A percentile compares a stretch with the other conserved stretches of the same genome.
Evolutionary conservation across 2,329 filamentous ascomycete genomes (phyloP).

Genomic region (Cryoendolithus antarcticus): DNA sequence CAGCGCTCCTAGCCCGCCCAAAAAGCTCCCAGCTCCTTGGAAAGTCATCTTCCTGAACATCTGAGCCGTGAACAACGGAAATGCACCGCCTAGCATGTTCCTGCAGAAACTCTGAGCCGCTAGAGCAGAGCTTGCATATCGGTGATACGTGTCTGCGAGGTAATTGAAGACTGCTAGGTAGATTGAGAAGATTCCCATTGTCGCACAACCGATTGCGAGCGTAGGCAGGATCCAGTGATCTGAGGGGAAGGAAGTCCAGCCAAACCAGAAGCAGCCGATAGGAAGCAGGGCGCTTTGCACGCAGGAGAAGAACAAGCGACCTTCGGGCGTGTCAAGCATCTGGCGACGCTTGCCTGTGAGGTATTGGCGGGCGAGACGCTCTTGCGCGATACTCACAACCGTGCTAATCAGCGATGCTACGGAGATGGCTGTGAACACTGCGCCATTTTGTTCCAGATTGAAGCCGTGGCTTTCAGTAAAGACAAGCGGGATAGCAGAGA

Average conservation of each 20-base stretch:
- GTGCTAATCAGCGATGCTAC: conserved; percentile 27
- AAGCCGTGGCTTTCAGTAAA: conserved; percentile 32
- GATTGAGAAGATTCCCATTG: conserved; percentile 31
- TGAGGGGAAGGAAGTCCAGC: conserved; percentile 36
- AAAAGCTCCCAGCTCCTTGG: conserved; percentile 21
- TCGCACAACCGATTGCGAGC: conserved; percentile 19
- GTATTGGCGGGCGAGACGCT: conserved; percentile 6
- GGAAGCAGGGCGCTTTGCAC: conserved; percentile 37
- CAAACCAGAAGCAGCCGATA: conserved; percentile 40
- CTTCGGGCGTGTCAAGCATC: conserved; percentile 21
- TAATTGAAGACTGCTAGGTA: conserved; percentile 32
- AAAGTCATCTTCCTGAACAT: conserved; percentile 24
- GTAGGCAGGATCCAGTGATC: conserved; percentile 31
- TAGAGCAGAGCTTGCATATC: conserved; percentile 17
- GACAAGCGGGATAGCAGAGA: conserved; percentile 36
- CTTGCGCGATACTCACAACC: conserved; percentile 10
- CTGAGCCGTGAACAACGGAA: conserved; percentile 19
- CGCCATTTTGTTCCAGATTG: conserved; percentile 26
- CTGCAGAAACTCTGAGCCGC: conserved; percentile 26
- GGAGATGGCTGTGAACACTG: conserved; percentile 32
- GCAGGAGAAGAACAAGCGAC: conserved; percentile 37
- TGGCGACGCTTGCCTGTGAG: conserved; percentile 3
- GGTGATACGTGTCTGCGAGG: conserved; percentile 31
- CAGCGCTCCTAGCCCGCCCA: conserved; percentile 30
- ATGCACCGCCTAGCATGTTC: conserved; percentile 22